Base-by-base conservation (phyloP, 176 grass and related monocot genomes). In the Eragrostis curvula region DNA sequence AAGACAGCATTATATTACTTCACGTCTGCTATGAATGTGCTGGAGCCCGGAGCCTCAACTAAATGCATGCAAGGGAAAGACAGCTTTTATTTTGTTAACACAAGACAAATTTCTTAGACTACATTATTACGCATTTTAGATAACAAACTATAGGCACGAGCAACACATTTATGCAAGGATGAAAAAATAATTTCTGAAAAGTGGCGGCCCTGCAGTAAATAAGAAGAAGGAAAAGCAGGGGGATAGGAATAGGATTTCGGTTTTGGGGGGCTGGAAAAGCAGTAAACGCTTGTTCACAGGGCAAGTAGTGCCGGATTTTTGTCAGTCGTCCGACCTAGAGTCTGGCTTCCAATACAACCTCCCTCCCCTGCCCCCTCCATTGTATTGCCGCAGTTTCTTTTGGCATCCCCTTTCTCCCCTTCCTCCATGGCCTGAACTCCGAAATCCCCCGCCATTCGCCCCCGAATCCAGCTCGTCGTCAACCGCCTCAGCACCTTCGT, bases 251-350 rank as follows among this genome's bases (percentile, higher is more conserved):
- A 0, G 12, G 6, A 28, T 48, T 82, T 61, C 55, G 48, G 18
- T 65, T 57, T 66, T 29, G 14, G 42, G 71, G 57, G 62, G 43
- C 44, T 10, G 30, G 68, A 77, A 83, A 46, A 52, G 53, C 28
- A 79, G 73, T 79, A 88, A 84, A 73, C 75, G 23, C 80, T 73
- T 17, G 15, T 51, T 21, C 74, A 10, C 30, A 72, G 5, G 3
- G 5, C 42, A 43, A 43, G 42, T 43, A 43, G 1, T 43, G 42
- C 42, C 42, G 42, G 42, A 43, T 43, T 43, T 43, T 64, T 63
- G n/a, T n/a, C n/a, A n/a, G n/a, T n/a, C n/a, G n/a, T n/a, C n/a
- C n/a, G n/a, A n/a, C n/a, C n/a, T n/a, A n/a, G n/a, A n/a, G n/a
- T n/a, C n/a, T n/a, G n/a, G n/a, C n/a, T n/a, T n/a, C n/a, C n/a